These are phyloP conservation scores for Oenanthe sinensis DNA, from an alignment of 129 eudicot genomes.

Conservation along the genomic window DNA sequence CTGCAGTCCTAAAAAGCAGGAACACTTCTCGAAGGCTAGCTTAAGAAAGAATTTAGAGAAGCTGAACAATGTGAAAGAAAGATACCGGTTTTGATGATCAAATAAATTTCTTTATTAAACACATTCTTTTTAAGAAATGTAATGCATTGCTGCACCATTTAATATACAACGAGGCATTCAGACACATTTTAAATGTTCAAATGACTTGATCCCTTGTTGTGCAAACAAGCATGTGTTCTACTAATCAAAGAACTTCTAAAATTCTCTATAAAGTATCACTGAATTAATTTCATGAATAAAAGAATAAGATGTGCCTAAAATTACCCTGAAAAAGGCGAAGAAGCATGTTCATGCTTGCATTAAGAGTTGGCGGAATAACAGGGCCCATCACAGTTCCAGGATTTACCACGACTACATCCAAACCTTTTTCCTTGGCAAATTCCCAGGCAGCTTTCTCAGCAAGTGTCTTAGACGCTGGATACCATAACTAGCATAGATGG, in stretches of 20 bases:
- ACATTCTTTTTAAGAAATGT: background rate
- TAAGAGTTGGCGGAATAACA: slow-evolving; percentile 62
- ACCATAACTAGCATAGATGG: slow-evolving; percentile 59
- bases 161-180: background rate
- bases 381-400: slow-evolving; percentile 97
- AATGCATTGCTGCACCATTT: background rate
- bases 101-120: background rate
- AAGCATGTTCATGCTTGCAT: slow-evolving; percentile 77
- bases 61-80: background rate
- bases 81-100: background rate
- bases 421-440: slow-evolving; percentile 64
- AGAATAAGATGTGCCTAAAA: background rate
- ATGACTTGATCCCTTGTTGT: background rate
- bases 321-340: slow-evolving; percentile 91
- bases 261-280: background rate
- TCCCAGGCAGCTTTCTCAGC: slow-evolving; percentile 97
- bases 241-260: background rate
- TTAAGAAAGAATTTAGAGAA: background rate
- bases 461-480: slow-evolving; percentile 75
- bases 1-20: background rate
- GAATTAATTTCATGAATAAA: background rate
- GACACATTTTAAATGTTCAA: background rate
- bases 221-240: background rate
- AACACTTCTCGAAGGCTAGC: background rate
- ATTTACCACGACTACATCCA: slow-evolving; percentile 80